Base-by-base conservation (phyloP, 73 alveolate species). In the Paramecium caudatum region DNA sequence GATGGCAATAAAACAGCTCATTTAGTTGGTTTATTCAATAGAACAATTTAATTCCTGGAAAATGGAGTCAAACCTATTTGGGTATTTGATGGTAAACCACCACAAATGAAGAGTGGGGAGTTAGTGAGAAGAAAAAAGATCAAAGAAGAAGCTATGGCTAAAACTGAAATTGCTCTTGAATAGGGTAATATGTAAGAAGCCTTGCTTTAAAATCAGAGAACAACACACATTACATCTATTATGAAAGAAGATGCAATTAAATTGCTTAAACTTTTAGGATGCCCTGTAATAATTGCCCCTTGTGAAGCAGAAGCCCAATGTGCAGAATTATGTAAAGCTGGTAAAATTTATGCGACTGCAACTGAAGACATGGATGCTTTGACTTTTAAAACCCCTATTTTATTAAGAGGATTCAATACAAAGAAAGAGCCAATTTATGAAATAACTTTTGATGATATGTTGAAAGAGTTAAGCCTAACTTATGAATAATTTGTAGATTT, bases 61-160 rank as follows among this genome's bases (percentile, higher is more conserved):
- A 92, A 97, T 82, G 99, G 99, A 5, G 91, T 98, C 1, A 92
- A 97, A 83, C 99, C 99, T 5, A 92, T 96, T 33, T 98, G 99
- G 99, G 99, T 98, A 1, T 98, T 98, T 78, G 99, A 98, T 91
- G 99, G 99, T 0, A 96, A 95, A 80, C 99, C 99, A 4, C 99
- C 99, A 1, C 94, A 82, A 34, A 95, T 98, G 62, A 98, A 98
- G 87, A 25, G 91, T 36, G 95, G 95, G 41, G 97, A 80, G 74
- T 61, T 95, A 17, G 90, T 92, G 15, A 95, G 91, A 70, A 95
- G 98, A 92, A 86, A 95, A 82, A 92, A 91, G 82, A 82, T 82
- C 33, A 97, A 96, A 69, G 95, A 93, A 15, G 95, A 94, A 47
- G 99, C 98, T 4, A 96, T 93, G 74, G 93, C 47, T 47, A 93